Base-by-base conservation (phyloP, 305 asterid genomes). In the Caryopteris hybrid region DNA sequence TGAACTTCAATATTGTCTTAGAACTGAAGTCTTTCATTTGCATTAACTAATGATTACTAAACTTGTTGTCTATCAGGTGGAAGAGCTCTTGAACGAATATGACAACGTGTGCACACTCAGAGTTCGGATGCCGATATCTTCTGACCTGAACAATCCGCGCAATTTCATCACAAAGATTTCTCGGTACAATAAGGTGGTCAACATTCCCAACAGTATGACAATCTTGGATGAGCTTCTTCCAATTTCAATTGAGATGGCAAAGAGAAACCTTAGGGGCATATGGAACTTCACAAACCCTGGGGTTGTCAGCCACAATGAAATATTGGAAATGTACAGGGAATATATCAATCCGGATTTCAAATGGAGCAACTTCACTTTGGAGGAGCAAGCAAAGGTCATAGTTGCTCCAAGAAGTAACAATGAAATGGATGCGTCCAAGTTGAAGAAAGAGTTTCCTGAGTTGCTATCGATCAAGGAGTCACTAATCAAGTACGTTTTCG, bases 211-310 rank as follows among this genome's bases (percentile, higher is more conserved):
- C 87, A 89, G 96, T 84, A 92, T 92, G 96, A 92, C 98, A 0
- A 70, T 89, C 75, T 84, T 92, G 90, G 98, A 92, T 45, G 98
- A 92, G 84, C 96, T 89, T 67, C 91, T 92, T 66, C 98, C 96
- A 2, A 92, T 92, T 53, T 86, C 98, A 1, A 88, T 92, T 12
- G 96, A 92, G 86, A 92, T 92, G 98, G 98, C 97, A 27, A 92
- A 92, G 70, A 76, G 97, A 45, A 89, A 92, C 78, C 91, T 92
- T 5, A 89, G 82, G 78, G 98, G 98, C 73, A 87, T 92, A 60
- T 92, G 91, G 91, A 92, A 92, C 82, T 92, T 92, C 86, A 92
- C 98, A 23, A 92, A 92, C 74, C 96, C 96, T 0, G 98, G 96
- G 2, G 96, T 83, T 1, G 87, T 89, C 21, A 87, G 98, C 89